Base-by-base conservation (phyloP, 768 basidiomycete genomes). In the Trichaptum fuscoviolaceum region DNA sequence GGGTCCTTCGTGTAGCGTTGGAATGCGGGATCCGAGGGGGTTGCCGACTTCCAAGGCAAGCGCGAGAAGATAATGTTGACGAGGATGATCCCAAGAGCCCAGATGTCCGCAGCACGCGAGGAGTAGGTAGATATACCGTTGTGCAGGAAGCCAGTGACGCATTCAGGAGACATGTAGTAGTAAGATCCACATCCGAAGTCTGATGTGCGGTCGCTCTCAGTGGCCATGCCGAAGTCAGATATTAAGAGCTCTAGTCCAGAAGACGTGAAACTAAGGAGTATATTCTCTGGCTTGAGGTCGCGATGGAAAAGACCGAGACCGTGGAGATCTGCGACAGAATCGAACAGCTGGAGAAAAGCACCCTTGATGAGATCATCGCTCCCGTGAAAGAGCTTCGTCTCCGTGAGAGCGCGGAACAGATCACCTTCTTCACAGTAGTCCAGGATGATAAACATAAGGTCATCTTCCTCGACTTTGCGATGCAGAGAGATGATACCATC, bases 261-360 rank as follows among this genome's bases (percentile, higher is more conserved):
- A 79, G 74, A 76, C 72, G 85, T 87, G 20, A 20, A 12, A 52
- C 10, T 12, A 12, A 52, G 42, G 42, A 95, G 77, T 27, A 93
- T 81, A 74, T 89, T 93, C 74, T 94, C 93, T 0, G 93, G 93
- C 75, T 95, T 95, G 72, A 96, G 83, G 71, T 95, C 92, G 26
- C 93, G 89, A 76, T 95, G 94, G 73, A 84, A 93, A 68, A 95
- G 85, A 10, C 87, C 85, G 57, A 81, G 79, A 57, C 78, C 74
- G 71, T 95, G 92, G 72, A 90, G 92, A 73, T 89, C 82, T 62
- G 88, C 82, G 58, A 95, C 85, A 0, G 90, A 90, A 69, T 93
- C 90, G 63, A 95, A 77, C 63, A 96, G 84, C 72, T 94, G 88
- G n/a, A 91, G 69, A 75, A 92, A 94, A 42, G 87, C 83, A 34